These are phyloP conservation scores for Vaccinium myrtillus DNA, from an alignment of 148 eudicot species.

Conservation along the genomic window DNA sequence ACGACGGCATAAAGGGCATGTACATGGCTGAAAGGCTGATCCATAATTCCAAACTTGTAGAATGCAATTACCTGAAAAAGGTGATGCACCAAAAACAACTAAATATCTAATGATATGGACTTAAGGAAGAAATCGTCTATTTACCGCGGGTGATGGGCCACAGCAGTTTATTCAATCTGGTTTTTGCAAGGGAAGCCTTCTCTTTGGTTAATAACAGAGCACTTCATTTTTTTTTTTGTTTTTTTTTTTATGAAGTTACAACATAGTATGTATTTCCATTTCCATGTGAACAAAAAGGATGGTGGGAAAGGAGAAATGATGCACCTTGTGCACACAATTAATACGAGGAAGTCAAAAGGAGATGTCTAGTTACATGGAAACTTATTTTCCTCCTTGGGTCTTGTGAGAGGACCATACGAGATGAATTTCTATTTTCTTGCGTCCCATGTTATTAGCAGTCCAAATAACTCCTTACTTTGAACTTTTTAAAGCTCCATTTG, in stretches of 20 bases:
- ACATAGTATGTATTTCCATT: background rate
- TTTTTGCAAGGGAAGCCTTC: background rate
- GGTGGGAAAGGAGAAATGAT: background rate
- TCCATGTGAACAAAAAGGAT: too few species aligned
- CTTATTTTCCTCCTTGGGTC: background rate
- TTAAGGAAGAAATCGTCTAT: background rate
- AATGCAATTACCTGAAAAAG: slow-evolving; percentile 62
- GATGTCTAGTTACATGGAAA: background rate
- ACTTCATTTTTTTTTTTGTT: background rate
- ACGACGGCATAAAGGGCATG: slow-evolving; percentile 88
- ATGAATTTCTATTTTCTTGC: too few species aligned
- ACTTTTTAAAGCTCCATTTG: too few species aligned
- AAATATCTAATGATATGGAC: background rate
- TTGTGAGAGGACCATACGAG: too few species aligned
- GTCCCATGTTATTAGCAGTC: too few species aligned
- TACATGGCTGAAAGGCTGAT: slow-evolving; percentile 72
- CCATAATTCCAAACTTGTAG: slow-evolving; percentile 84
- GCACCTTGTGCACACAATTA: background rate
- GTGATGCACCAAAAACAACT: background rate
- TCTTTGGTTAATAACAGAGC: background rate
- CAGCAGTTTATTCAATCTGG: background rate
- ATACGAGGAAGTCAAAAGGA: background rate
- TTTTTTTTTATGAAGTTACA: background rate
- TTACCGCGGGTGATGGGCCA: too few species aligned
- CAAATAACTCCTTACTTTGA: too few species aligned